Evolutionary conservation across 2,329 filamentous ascomycete species (phyloP).

Genomic region (Didymella pomorum): DNA sequence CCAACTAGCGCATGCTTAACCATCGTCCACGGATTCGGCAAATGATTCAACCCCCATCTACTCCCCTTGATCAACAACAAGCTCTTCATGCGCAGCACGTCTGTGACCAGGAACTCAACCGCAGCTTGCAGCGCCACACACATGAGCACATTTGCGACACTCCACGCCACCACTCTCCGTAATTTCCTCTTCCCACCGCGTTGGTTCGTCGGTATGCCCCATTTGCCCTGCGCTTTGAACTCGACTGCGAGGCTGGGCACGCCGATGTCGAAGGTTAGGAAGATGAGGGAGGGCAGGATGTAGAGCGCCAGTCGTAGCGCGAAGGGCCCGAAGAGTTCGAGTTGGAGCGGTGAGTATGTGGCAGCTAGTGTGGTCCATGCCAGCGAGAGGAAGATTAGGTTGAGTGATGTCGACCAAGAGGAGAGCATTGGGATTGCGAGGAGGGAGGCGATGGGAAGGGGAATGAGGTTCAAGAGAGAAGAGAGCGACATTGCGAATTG

Average conservation of each 20-base stretch:
- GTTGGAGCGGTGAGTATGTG: conserved; percentile 74
- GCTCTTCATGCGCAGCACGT: conserved; percentile 62
- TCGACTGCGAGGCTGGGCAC: conserved; percentile 73
- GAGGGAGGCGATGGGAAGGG: conserved; percentile 62
- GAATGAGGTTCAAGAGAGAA: conserved; percentile 41
- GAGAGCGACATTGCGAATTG: conserved; percentile 47
- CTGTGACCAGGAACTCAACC: conserved; percentile 64
- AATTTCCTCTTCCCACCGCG: conserved; percentile 53
- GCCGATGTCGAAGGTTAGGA: conserved; percentile 75
- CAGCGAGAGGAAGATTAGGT: conserved; percentile 87
- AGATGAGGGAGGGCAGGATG: conserved; percentile 74
- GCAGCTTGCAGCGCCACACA: conserved; percentile 62
- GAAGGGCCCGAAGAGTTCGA: conserved; percentile 77
- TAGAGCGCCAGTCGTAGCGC: conserved; percentile 74
- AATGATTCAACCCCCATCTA: conserved; percentile 65
- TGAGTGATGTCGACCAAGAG: conserved; percentile 80
- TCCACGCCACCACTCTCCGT: conserved; percentile 61
- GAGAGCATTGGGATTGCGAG: conserved; percentile 77
- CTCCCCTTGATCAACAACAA: conserved; percentile 67
- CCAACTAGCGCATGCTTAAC: conserved; percentile 62
- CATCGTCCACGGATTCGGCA: conserved; percentile 71
- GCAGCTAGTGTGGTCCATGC: conserved; percentile 87
- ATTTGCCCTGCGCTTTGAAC: conserved; percentile 72
- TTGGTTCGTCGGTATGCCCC: conserved; percentile 56
- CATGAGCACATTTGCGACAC: conserved; percentile 64